Percentiles rank a stretch among this genome's conserved stretches.
These are phyloP conservation scores for Diaporthe eres DNA, from an alignment of 2,329 filamentous ascomycete species.

Conservation along the genomic window DNA sequence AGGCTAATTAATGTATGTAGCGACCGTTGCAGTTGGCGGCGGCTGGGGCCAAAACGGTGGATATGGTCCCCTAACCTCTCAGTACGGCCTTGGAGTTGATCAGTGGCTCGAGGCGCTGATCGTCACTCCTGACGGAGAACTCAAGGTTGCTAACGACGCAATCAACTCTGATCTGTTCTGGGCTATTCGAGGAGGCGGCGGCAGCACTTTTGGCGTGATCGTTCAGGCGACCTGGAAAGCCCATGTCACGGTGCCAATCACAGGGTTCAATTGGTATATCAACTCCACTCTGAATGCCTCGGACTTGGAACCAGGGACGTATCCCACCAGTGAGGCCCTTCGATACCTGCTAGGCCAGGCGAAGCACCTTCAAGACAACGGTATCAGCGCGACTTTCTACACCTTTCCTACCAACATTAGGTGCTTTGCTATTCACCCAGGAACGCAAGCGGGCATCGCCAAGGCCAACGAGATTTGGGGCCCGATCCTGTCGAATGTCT, in stretches of 20 bases:
- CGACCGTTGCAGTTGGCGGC: constrained; percentile 5
- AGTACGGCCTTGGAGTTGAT: constrained; percentile 9
- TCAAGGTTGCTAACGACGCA: not conserved
- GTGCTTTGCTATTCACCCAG: constrained; percentile 6
- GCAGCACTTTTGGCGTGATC: constrained; percentile 8
- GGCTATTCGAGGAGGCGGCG: not conserved
- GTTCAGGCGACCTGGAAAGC: constrained; percentile 17
- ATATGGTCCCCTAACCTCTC: not conserved
- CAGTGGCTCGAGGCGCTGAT: constrained; percentile 12
- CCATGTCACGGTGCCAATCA: constrained; percentile 3
- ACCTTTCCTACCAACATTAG: not conserved
- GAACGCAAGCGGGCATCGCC: not conserved
- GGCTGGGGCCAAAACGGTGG: constrained; percentile 10
- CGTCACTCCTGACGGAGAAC: constrained; percentile 3
- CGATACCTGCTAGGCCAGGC: not conserved
- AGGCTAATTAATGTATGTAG: not conserved
- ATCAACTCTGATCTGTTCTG: constrained; percentile 1
- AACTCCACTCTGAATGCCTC: constrained; percentile 11
- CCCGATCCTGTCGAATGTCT: constrained; percentile 9
- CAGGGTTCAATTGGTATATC: not conserved
- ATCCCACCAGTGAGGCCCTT: not conserved
- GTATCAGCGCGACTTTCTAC: constrained; percentile 4
- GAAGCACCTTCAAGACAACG: not conserved
- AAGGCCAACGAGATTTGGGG: constrained; percentile 21
- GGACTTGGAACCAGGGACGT: not conserved